Percentiles rank a stretch among this genome's conserved stretches.
Evolutionary conservation across 352 stramenopile genomes (phyloP).

Genomic region (Aphanomyces invadans): DNA sequence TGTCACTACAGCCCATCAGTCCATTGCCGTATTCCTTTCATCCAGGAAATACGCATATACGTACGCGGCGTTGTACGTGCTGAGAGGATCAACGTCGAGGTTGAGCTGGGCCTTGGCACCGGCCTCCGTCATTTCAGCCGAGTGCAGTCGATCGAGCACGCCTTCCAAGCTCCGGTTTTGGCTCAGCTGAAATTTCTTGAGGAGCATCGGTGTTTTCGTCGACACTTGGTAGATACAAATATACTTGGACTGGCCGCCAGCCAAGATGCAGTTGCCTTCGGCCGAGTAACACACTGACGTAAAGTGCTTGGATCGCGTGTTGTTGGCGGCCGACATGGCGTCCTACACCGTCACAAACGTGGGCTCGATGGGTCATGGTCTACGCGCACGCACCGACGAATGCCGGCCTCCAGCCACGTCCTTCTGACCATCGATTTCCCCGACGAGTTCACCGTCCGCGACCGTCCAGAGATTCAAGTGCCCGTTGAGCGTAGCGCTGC

Average conservation of each 20-base stretch:
- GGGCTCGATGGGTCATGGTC: neutral
- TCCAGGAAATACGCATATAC: too few relatives aligned
- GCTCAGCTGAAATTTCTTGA: constrained; percentile 99
- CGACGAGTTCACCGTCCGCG: constrained; percentile 91
- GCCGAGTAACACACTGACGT: constrained; percentile 98
- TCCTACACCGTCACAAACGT: constrained; percentile 32
- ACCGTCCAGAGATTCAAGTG: constrained; percentile 96
- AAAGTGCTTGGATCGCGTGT: constrained; percentile 95
- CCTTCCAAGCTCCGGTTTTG: constrained; percentile 96
- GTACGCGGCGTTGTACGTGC: constrained; percentile 36
- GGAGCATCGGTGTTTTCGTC: constrained; percentile 84
- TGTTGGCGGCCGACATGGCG: constrained; percentile 78
- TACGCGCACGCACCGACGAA: constrained; percentile 28
- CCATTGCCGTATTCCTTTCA: too few relatives aligned
- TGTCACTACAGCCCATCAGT: too few relatives aligned
- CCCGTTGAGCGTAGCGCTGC: constrained; percentile 93
- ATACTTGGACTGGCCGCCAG: constrained; percentile 96
- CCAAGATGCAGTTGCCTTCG: constrained; percentile 96
- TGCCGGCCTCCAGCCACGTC: constrained; percentile 94
- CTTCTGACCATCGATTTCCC: constrained; percentile 93
- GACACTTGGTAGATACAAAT: constrained; percentile 99
- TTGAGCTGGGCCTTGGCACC: constrained; percentile 70
- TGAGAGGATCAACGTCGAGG: constrained; percentile 54
- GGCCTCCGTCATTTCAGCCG: constrained; percentile 67
- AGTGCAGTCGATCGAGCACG: constrained; percentile 95